Evolutionary conservation across 306 rosid genomes (phyloP).

Genomic region (Astragalus membranaceus): DNA sequence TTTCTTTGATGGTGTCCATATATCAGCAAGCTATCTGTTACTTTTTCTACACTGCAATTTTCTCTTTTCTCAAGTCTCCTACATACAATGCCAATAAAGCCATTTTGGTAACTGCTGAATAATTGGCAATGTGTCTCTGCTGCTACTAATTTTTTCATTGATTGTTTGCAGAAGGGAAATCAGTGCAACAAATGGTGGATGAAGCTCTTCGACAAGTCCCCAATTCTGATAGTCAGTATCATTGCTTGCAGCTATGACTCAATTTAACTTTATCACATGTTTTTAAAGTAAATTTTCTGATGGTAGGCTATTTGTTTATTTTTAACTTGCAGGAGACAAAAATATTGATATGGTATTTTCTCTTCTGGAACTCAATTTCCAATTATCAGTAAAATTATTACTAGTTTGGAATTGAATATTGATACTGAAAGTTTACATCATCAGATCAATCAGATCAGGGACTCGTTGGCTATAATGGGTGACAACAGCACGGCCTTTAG

Average conservation of each 20-base stretch:
- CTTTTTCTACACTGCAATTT: neutral
- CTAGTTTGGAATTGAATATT: slow-evolving; percentile 14
- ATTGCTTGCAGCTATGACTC: neutral
- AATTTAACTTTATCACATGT: slow-evolving; percentile 7
- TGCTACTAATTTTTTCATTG: slow-evolving; percentile 8
- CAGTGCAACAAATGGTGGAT: slow-evolving; percentile 81
- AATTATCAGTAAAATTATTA: slow-evolving; percentile 10
- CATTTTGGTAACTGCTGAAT: neutral
- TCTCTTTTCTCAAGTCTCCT: neutral
- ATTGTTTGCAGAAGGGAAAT: slow-evolving; percentile 64
- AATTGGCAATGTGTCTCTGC: neutral
- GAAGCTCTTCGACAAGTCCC: slow-evolving; percentile 82
- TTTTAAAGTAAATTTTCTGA: slow-evolving; percentile 20
- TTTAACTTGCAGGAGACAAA: slow-evolving; percentile 77
- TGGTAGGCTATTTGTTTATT: slow-evolving; percentile 16
- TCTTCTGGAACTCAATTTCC: slow-evolving; percentile 22
- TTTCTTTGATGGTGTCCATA: neutral
- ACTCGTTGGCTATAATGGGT: slow-evolving; percentile 97
- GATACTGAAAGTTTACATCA: slow-evolving; percentile 27
- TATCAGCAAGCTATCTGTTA: neutral
- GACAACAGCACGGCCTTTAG: slow-evolving; percentile 97
- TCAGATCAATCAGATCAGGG: slow-evolving; percentile 95
- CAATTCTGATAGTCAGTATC: slow-evolving; percentile 50
- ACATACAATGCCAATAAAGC: neutral
- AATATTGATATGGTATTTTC: slow-evolving; percentile 77